phyloP scores from a whole-genome alignment of 75 land plant species.

The Selaginella tamariscina region DNA sequence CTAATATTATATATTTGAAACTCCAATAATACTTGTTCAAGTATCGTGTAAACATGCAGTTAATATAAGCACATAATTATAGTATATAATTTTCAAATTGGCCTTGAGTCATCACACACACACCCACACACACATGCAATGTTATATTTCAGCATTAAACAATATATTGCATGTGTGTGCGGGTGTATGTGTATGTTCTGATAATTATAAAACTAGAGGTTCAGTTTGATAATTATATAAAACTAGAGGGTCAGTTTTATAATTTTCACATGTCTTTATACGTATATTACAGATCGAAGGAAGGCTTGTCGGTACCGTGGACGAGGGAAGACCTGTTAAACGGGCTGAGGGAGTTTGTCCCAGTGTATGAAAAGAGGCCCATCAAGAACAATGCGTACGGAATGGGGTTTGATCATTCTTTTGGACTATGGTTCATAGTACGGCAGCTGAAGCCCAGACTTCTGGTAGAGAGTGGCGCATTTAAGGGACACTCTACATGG shows the following conservation, averaged over 20 bases:
- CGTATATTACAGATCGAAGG: background rate
- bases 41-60: too few species aligned
- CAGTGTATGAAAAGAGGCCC: slow-evolving; percentile 6
- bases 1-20: background rate
- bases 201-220: too few species aligned
- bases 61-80: too few species aligned
- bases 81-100: too few species aligned
- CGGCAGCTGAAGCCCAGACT: background rate
- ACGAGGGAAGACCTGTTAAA: background rate
- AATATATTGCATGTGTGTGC: too few species aligned
- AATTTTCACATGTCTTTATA: background rate
- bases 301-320: background rate
- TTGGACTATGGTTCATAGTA: background rate
- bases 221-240: too few species aligned
- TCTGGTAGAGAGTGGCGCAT: slow-evolving; percentile 4
- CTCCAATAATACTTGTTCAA: background rate
- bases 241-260: too few species aligned
- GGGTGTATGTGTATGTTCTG: too few species aligned
- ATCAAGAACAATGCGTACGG: slow-evolving; percentile 8
- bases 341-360: background rate
- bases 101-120: too few species aligned
- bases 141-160: too few species aligned
- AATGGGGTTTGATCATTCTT: slow-evolving; percentile 12
- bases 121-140: too few species aligned
- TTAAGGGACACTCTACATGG: slow-evolving; percentile 8